Evolutionary conservation across 2,329 filamentous ascomycete genomes (phyloP), one percentile per base, ranked within the genome.

Genomic region (Cladosporium sp.): DNA sequence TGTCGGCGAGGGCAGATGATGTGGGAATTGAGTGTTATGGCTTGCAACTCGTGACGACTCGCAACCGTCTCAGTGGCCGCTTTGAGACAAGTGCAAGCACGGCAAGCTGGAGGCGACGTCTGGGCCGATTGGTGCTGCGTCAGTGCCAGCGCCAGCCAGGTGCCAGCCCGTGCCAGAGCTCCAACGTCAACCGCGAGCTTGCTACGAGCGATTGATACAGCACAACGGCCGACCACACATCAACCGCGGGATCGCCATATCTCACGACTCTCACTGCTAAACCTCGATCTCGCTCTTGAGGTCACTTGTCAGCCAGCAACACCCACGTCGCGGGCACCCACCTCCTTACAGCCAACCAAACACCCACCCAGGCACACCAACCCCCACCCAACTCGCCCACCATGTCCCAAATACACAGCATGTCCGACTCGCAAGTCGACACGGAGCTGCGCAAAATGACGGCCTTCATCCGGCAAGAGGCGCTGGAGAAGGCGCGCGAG

Each of bases 401-500:
- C 72, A 95, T 95, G 90, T 93, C 90, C 75, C 86, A 90, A 80
- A 78, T 83, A 61, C 90, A 95, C 85, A 87, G 89, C 72, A 86
- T 97, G 77, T 95, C 91, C 76, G 91, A 96, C 82, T 90, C 95
- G 77, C 71, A 97, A 90, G 93, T 98, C 81, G 85, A 88, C 76
- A 85, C 89, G 76, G 93, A 98, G 84, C 88, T 98, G 75, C 91
- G 89, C 81, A 98, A 98, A 83, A 98, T 98, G 93, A 97, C 93
- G 56, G 92, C 91, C 70, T 98, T 98, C 83, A 98, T 98, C 84
- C 89, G 90, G 74, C 93, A 97, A 77, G 93, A 98, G 78, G 93
- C 93, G 55, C 82, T 87, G 68, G 93, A 98, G 72, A 98, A 98
- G 76, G 90, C 90, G 66, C 87, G 87, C 70, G 93, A 98, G 75